Base-by-base conservation (phyloP, 2,329 filamentous ascomycete species). In the Thelonectria olida region DNA sequence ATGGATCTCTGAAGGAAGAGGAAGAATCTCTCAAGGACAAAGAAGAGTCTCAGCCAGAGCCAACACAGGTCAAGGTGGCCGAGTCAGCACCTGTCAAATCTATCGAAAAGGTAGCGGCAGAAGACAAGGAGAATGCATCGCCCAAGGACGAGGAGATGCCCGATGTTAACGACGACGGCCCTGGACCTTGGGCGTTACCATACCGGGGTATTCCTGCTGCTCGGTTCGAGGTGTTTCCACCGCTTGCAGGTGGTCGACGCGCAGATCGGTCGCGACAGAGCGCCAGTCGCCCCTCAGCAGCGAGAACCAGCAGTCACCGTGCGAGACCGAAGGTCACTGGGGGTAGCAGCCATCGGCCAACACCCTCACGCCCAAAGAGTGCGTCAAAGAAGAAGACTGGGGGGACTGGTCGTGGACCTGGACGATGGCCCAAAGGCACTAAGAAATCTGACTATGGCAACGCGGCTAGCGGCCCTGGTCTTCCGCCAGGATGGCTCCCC, bases 161-260 rank as follows among this genome's bases (percentile, higher is more conserved):
- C 23, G 71, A 76, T 31, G 70, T 65, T 10, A 63, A 68, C 2
- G 65, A 58, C 2, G 73, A 76, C 23, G 72, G 70, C 2, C 39
- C 50, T 7, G 72, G 75, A 7, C 71, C 77, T 39, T 88, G 85
- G 85, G 72, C 74, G 10, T 68, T 74, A 4, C 73, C 80, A 2
- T 88, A 88, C 70, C 78, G 78, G 13, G 76, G 80, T 48, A 90
- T 96, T 23, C 91, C 91, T 3, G 81, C 88, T 0, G 88, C 82
- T 2, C 86, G 92, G 31, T 96, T 93, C 74, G 90, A 93, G 69
- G 87, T 96, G 39, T 95, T 92, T 70, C 92, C 92, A 8, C 86
- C 90, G 0, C 78, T 91, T 8, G 79, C 79, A 10, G 77, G 78
- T 2, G 77, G 80, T 52, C 82, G 85, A 20, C 80, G 85, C 7